Conservation (phyloP, 768 basidiomycete genomes). For the Pisolithus marmoratus region DNA sequence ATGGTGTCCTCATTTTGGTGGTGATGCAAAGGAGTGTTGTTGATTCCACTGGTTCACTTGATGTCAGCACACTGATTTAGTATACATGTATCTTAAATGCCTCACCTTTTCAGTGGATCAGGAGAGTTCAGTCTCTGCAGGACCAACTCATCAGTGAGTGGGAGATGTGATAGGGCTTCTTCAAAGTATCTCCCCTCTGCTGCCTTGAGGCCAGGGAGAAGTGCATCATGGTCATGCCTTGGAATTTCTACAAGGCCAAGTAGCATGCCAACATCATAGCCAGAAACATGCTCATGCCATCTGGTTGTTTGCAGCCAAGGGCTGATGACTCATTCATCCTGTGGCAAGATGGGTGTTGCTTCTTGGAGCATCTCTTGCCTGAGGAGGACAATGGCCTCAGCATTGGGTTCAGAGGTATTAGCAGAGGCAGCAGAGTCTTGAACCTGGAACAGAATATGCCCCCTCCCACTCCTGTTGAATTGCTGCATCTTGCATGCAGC, state of each 20-base stretch:
- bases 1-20: constrained; percentile 11
- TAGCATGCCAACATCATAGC: not conserved
- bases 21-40: constrained; percentile 18
- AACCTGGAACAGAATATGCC: no score
- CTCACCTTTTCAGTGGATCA: constrained; percentile 6
- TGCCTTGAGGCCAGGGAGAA: not conserved
- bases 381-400: no score
- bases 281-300: constrained; percentile 3
- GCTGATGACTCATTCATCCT: not conserved
- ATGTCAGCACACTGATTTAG: not conserved
- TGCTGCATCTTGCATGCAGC: no score
- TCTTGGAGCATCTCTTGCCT: no score
- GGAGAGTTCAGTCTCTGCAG: constrained; percentile 6
- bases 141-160: constrained; percentile 3
- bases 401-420: no score
- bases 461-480: no score
- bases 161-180: not conserved
- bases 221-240: not conserved
- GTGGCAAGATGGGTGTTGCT: no score
- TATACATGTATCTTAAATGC: not conserved
- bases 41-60: constrained; percentile 10
- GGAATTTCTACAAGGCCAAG: not conserved
- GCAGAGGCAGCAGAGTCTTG: no score
- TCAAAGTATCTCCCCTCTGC: constrained; percentile 4
- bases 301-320: constrained; percentile 4